These are phyloP conservation scores for Starmerella kuoi DNA, from an alignment of 805 yeast species.

Conservation along the genomic window DNA sequence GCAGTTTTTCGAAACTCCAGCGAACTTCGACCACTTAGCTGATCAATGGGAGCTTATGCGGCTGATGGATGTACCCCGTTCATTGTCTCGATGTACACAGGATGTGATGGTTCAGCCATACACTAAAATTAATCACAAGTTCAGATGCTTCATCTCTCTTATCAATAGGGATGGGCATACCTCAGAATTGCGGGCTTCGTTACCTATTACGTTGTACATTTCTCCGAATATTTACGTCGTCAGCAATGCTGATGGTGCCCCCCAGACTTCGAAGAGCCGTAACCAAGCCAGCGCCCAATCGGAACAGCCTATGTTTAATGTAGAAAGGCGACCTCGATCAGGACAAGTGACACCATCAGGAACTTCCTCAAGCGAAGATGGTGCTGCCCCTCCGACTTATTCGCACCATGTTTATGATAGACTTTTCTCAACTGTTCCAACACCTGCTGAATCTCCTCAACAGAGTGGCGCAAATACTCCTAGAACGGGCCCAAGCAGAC, in stretches of 20 bases:
- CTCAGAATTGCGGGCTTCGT: slow-evolving; percentile 80
- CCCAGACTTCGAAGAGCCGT: neutral
- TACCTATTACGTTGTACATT: slow-evolving; percentile 67
- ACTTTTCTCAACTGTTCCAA: slow-evolving; percentile 52
- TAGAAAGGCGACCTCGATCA: slow-evolving; percentile 8
- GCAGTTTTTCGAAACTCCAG: slow-evolving; percentile 34
- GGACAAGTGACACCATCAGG: slow-evolving; percentile 7
- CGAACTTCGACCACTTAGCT: slow-evolving; percentile 23
- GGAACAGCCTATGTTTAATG: slow-evolving; percentile 19
- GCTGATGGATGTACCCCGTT: slow-evolving; percentile 53
- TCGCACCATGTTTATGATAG: slow-evolving; percentile 71
- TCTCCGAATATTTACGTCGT: slow-evolving; percentile 68
- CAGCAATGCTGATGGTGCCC: slow-evolving; percentile 1
- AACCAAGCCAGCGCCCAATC: neutral
- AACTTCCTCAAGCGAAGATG: slow-evolving; percentile 12
- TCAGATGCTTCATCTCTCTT: slow-evolving; percentile 67
- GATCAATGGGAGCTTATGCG: slow-evolving; percentile 69
- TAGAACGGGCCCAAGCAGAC: slow-evolving; percentile 5
- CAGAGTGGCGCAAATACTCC: slow-evolving; percentile 31
- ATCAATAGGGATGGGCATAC: slow-evolving; percentile 85
- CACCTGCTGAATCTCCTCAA: slow-evolving; percentile 31
- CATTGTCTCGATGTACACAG: slow-evolving; percentile 66
- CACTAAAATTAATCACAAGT: slow-evolving; percentile 76
- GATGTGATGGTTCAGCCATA: slow-evolving; percentile 63
- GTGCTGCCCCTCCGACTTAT: slow-evolving; percentile 71